Conservation (phyloP, 257 asterid species). For the Penstemon eatonii region DNA sequence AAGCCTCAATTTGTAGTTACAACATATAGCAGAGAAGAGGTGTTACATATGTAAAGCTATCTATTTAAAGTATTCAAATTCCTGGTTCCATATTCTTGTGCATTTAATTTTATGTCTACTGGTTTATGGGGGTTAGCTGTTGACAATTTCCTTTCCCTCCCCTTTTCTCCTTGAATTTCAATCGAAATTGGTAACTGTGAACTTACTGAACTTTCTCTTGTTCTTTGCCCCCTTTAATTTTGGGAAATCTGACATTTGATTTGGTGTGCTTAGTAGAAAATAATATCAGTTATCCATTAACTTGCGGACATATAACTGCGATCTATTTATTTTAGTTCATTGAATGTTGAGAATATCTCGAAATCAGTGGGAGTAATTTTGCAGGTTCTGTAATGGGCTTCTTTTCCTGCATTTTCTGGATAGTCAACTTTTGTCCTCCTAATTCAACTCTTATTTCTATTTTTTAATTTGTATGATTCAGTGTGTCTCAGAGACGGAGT, state of each 20-base stretch:
- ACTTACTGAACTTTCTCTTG: background rate
- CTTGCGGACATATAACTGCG: background rate
- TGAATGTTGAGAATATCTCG: background rate
- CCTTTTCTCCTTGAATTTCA: conserved; percentile 3
- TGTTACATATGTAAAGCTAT: too few species aligned
- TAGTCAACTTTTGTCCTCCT: background rate
- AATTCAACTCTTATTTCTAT: too few species aligned
- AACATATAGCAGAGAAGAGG: too few species aligned
- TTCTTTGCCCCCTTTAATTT: background rate
- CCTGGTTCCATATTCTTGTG: too few species aligned
- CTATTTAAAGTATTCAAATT: too few species aligned
- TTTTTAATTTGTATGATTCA: too few species aligned
- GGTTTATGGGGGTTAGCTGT: background rate
- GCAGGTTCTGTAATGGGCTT: background rate
- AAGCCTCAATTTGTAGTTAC: too few species aligned
- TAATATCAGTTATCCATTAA: background rate
- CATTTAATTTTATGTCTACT: background rate
- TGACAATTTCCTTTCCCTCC: background rate
- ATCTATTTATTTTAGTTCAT: background rate
- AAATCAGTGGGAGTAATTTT: too few species aligned
- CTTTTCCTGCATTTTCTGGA: background rate
- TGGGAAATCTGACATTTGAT: too few species aligned
- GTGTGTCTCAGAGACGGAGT: too few species aligned
- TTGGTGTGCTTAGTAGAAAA: too few species aligned
- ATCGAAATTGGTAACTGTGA: background rate